phyloP scores from a whole-genome alignment of 306 rosid species.

The Myrica gale region DNA sequence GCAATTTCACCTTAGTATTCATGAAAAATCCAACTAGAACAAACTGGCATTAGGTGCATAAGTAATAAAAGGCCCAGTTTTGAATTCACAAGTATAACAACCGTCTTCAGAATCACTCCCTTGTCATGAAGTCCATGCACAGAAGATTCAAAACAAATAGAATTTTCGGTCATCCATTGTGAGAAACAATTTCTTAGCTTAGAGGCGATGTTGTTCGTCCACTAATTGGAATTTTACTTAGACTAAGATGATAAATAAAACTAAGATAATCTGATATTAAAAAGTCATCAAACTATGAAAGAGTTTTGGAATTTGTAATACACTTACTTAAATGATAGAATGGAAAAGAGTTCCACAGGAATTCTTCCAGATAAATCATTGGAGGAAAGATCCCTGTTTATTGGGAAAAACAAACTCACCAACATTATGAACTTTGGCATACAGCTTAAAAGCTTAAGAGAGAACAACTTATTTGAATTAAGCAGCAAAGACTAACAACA shows the following conservation, averaged over 20 bases:
- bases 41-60: not conserved
- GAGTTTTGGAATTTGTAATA: constrained; percentile 13
- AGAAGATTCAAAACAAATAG: not conserved
- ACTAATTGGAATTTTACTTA: not conserved
- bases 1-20: not conserved
- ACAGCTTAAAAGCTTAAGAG: constrained; percentile 18
- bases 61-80: not conserved
- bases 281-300: not conserved
- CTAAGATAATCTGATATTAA: not conserved
- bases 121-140: not conserved
- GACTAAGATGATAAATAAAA: not conserved
- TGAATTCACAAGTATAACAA: not conserved
- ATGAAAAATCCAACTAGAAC: constrained; percentile 1
- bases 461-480: constrained; percentile 9
- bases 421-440: constrained; percentile 14
- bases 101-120: not conserved
- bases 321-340: constrained; percentile 62
- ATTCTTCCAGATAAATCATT: constrained; percentile 67
- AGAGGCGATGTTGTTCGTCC: not conserved
- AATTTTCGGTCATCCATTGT: not conserved
- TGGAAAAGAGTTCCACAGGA: constrained; percentile 64
- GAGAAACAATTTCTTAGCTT: not conserved
- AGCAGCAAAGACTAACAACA: constrained; percentile 14
- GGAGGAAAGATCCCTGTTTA: constrained; percentile 83
- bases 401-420: constrained; percentile 12